Conservation (phyloP, 2,329 filamentous ascomycete genomes). For the Aspergillus thermomutatus region DNA sequence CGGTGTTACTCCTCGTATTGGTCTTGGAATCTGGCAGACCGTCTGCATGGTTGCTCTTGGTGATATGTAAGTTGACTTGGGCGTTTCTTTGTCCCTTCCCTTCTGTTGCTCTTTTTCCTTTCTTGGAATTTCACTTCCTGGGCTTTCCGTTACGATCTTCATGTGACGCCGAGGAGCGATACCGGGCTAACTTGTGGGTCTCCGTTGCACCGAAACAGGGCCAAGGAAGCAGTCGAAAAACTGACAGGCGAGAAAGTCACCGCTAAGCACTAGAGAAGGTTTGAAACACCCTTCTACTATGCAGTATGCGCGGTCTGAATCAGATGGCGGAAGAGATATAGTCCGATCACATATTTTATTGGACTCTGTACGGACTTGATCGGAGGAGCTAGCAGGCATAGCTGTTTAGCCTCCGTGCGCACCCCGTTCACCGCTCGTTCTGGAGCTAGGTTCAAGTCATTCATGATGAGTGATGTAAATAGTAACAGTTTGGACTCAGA, state of each 20-base stretch:
- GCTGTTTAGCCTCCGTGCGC: not conserved
- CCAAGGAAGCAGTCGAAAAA: conserved; percentile 64
- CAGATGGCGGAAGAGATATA: not conserved
- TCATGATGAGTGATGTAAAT: not conserved
- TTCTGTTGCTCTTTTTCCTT: conserved; percentile 1
- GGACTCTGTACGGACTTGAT: not conserved
- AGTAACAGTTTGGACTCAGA: not conserved
- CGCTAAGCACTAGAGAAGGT: conserved; percentile 59
- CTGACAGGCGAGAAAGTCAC: conserved; percentile 61
- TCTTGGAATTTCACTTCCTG: not conserved
- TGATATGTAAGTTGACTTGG: conserved; percentile 72
- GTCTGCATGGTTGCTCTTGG: conserved; percentile 99
- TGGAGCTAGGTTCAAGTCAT: not conserved
- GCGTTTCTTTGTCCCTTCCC: not conserved
- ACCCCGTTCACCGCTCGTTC: not conserved
- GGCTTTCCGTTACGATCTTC: conserved; percentile 9
- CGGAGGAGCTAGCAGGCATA: not conserved
- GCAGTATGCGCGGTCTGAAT: conserved; percentile 6
- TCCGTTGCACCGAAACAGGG: conserved; percentile 43
- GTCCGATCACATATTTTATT: not conserved
- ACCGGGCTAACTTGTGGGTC: conserved; percentile 28
- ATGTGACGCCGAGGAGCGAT: conserved; percentile 25
- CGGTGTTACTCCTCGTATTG: conserved; percentile 89
- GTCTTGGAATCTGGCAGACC: conserved; percentile 96
- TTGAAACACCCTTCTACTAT: conserved; percentile 39